phyloP scores from a whole-genome alignment of 140 eudicot genomes.

The Bidens hawaiensis region DNA sequence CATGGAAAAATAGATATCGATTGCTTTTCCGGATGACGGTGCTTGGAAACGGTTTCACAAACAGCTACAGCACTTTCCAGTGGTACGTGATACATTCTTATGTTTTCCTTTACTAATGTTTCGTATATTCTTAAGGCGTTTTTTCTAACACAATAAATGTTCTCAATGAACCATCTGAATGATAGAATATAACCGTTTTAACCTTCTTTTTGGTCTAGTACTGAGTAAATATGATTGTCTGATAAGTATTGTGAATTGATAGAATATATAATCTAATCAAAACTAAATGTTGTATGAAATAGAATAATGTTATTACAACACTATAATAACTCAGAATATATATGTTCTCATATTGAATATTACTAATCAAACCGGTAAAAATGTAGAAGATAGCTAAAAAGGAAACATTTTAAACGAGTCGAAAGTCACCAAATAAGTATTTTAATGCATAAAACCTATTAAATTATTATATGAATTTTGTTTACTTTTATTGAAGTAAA shows the following conservation, averaged over 20 bases:
- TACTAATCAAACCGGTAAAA: no score
- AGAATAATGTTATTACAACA: no score
- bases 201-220: background rate
- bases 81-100: slow-evolving; percentile 41
- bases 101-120: background rate
- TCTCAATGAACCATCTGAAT: background rate
- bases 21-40: slow-evolving; percentile 99
- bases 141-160: background rate
- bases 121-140: background rate
- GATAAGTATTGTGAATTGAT: background rate
- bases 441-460: no score
- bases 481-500: no score
- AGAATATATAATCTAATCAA: no score
- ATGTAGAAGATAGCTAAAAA: no score
- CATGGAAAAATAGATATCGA: slow-evolving; percentile 54
- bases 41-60: slow-evolving; percentile 99
- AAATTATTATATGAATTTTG: no score
- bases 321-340: no score
- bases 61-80: slow-evolving; percentile 95
- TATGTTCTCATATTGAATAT: no score
- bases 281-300: no score
- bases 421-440: no score
- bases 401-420: no score
- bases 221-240: background rate
- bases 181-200: background rate